These are phyloP conservation scores for Lachnellula subtilissima DNA, from an alignment of 2,329 filamentous ascomycete genomes.

Conservation along the genomic window DNA sequence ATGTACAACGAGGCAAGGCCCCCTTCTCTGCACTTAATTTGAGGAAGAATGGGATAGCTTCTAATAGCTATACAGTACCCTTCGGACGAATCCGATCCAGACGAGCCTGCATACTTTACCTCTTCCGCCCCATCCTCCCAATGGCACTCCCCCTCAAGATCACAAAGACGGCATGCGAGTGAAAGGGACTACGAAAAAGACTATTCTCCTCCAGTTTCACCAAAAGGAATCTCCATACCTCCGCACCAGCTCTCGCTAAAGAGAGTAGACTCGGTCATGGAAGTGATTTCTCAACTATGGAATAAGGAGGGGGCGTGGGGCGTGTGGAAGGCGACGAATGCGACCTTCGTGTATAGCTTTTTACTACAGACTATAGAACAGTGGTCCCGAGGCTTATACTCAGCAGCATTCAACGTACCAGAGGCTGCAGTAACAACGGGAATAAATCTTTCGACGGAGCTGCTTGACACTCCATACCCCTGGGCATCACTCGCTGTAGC, in stretches of 20 bases:
- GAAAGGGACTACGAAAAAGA: slow-evolving; percentile 29
- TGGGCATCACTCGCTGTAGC: slow-evolving; percentile 74
- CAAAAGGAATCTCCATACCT: slow-evolving; percentile 33
- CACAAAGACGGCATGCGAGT: slow-evolving; percentile 30
- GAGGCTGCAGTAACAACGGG: slow-evolving; percentile 63
- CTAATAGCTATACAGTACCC: slow-evolving; percentile 35
- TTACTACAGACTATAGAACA: slow-evolving; percentile 83
- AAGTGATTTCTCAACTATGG: slow-evolving; percentile 85
- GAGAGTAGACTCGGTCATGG: slow-evolving; percentile 74
- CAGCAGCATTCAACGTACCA: slow-evolving; percentile 83
- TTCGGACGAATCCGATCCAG: slow-evolving; percentile 66
- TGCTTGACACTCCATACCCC: slow-evolving; percentile 78
- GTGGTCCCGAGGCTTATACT: slow-evolving; percentile 87
- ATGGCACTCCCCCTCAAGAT: slow-evolving; percentile 37
- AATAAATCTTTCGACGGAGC: slow-evolving; percentile 43
- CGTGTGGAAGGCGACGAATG: slow-evolving; percentile 90
- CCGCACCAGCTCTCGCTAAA: slow-evolving; percentile 65
- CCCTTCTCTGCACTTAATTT: neutral
- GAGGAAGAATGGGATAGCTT: neutral
- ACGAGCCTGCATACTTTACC: slow-evolving; percentile 82
- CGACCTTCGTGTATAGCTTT: slow-evolving; percentile 86
- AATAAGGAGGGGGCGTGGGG: slow-evolving; percentile 84
- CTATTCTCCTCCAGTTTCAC: slow-evolving; percentile 29
- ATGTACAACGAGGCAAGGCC: slow-evolving; percentile 24
- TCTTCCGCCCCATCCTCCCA: slow-evolving; percentile 44